Evolutionary conservation across 176 grass and related monocot genomes (phyloP).

Genomic region (Paspalum vaginatum): DNA sequence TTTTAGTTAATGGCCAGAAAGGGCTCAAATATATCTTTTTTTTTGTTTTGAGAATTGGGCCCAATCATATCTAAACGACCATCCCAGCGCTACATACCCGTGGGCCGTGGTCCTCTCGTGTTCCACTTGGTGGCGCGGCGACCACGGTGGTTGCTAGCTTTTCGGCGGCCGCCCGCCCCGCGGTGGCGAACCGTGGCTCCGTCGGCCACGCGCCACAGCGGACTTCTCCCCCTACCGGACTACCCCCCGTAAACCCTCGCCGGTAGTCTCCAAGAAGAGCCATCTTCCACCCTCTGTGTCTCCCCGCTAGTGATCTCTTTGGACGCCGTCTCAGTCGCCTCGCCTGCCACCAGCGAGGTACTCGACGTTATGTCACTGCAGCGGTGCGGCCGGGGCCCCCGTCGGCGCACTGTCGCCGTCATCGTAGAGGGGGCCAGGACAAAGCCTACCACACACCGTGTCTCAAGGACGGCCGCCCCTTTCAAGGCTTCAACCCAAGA

Average conservation of each 20-base stretch:
- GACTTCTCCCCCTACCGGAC: neutral
- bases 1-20: too few relatives aligned
- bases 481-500: neutral
- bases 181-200: neutral
- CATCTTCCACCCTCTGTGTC: neutral
- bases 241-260: too few relatives aligned
- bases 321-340: neutral
- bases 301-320: neutral
- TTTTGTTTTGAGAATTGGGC: too few relatives aligned
- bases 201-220: neutral
- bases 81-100: too few relatives aligned
- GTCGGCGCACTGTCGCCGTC: neutral
- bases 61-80: too few relatives aligned
- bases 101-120: too few relatives aligned
- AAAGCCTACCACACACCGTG: too few relatives aligned
- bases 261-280: neutral
- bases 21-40: too few relatives aligned
- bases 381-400: neutral
- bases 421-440: too few relatives aligned
- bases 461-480: neutral
- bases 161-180: too few relatives aligned
- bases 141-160: too few relatives aligned
- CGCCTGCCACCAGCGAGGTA: neutral
- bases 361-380: slow-evolving; percentile 28
- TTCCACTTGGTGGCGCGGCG: too few relatives aligned